Evolutionary conservation across 768 basidiomycete species (phyloP).

Genomic region (Lactarius evosmus): DNA sequence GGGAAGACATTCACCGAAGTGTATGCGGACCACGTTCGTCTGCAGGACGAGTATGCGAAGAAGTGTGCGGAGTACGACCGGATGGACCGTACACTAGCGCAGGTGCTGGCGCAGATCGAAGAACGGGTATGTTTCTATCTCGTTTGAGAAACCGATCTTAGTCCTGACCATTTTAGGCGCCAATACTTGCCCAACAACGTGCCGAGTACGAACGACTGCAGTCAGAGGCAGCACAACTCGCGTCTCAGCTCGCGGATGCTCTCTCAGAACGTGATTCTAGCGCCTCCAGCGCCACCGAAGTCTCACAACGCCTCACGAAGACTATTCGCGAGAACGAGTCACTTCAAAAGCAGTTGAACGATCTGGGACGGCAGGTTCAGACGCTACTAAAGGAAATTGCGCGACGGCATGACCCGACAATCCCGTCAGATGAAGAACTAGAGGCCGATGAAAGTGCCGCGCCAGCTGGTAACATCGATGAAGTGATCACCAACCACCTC

Average conservation of each 20-base stretch:
- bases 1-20: conserved; percentile 94
- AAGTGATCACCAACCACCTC: conserved; percentile 83
- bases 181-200: conserved; percentile 85
- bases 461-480: conserved; percentile 59
- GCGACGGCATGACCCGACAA: conserved; percentile 77
- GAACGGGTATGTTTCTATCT: conserved; percentile 60
- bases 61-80: conserved; percentile 81
- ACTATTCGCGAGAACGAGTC: conserved; percentile 25
- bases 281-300: conserved; percentile 52
- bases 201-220: conserved; percentile 83
- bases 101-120: conserved; percentile 85
- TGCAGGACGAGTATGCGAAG: conserved; percentile 76
- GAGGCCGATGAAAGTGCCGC: conserved; percentile 43
- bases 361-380: conserved; percentile 62
- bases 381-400: conserved; percentile 73
- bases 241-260: conserved; percentile 71
- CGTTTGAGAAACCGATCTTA: background rate
- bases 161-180: conserved; percentile 55
- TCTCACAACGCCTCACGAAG: conserved; percentile 33
- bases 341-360: conserved; percentile 27
- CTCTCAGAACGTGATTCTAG: conserved; percentile 73
- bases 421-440: conserved; percentile 67
- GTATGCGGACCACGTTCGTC: conserved; percentile 83
- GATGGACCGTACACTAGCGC: conserved; percentile 75
- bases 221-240: conserved; percentile 75